Evolutionary conservation across 2,329 filamentous ascomycete species (phyloP).

Genomic region (Neopestalotiopsis clavispora): DNA sequence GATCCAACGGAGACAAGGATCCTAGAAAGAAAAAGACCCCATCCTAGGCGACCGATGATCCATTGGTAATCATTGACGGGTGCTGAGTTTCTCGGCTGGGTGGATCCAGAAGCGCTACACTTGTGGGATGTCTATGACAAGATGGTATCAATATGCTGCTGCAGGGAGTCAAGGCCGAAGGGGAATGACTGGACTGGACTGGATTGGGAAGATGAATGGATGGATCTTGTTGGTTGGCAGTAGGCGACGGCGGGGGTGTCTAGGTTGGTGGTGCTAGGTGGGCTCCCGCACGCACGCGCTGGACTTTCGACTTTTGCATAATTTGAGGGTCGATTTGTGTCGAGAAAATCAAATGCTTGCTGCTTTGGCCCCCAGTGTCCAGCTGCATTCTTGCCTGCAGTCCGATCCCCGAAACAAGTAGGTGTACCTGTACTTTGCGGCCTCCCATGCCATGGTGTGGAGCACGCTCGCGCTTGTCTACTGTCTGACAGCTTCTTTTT

Average conservation of each 20-base stretch:
- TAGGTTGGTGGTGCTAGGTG: not conserved
- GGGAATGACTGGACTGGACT: not conserved
- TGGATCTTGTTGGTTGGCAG: not conserved
- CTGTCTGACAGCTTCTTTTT: no score
- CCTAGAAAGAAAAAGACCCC: not conserved
- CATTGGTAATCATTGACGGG: constrained; percentile 15
- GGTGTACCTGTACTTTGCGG: not conserved
- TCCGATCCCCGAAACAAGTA: not conserved
- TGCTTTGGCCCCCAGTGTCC: not conserved
- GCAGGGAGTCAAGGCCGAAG: constrained; percentile 1
- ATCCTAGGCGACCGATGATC: constrained; percentile 11
- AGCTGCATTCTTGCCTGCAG: not conserved
- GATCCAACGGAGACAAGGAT: constrained; percentile 17
- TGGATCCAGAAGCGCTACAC: not conserved
- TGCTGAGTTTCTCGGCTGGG: not conserved
- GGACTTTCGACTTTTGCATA: not conserved
- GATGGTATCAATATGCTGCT: not conserved
- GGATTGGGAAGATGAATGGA: not conserved
- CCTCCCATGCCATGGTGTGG: not conserved
- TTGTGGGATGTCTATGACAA: constrained; percentile 16
- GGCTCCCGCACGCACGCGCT: not conserved
- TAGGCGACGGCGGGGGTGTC: not conserved
- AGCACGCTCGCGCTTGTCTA: constrained; percentile 2
- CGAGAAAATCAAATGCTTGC: not conserved
- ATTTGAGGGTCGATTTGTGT: constrained; percentile 7